Percentiles rank a stretch among this genome's conserved stretches.
phyloP scores from a whole-genome alignment of 2,329 filamentous ascomycete species.

The Xylariaceae sp. region DNA sequence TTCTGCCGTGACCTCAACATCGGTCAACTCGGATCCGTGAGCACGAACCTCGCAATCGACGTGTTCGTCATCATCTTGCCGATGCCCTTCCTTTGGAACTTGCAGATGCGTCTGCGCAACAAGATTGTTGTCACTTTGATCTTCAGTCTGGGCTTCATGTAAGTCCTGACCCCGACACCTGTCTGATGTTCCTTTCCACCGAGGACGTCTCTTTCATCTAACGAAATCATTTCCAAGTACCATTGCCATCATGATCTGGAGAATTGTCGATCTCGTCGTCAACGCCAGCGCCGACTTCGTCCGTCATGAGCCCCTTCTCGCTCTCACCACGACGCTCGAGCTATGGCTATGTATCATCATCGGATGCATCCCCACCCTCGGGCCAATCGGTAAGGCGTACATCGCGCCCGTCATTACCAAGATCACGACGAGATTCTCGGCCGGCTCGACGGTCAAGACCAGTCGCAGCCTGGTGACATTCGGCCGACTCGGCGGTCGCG shows the following conservation, averaged over 20 bases:
- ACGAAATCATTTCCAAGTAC: not conserved
- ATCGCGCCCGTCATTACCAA: not conserved
- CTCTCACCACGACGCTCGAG: not conserved
- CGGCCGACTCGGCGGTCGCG: not conserved
- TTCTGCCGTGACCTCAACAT: not conserved
- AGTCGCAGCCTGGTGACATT: not conserved
- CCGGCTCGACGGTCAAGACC: not conserved
- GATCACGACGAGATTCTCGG: not conserved
- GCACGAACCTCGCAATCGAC: conserved; percentile 1
- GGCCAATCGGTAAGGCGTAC: not conserved
- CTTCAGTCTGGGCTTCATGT: not conserved
- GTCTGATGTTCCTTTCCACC: not conserved
- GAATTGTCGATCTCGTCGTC: not conserved
- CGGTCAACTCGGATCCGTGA: not conserved
- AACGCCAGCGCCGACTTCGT: not conserved
- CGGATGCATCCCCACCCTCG: not conserved
- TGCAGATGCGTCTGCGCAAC: not conserved
- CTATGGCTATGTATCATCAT: not conserved
- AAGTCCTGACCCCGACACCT: not conserved
- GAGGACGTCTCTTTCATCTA: not conserved
- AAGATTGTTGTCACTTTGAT: not conserved
- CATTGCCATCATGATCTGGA: not conserved
- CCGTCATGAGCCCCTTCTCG: not conserved
- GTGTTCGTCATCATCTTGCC: not conserved
- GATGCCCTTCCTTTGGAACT: conserved; percentile 1